Base-by-base conservation (phyloP, 202 grass and related monocot species). In the Saccharum hybrid region DNA sequence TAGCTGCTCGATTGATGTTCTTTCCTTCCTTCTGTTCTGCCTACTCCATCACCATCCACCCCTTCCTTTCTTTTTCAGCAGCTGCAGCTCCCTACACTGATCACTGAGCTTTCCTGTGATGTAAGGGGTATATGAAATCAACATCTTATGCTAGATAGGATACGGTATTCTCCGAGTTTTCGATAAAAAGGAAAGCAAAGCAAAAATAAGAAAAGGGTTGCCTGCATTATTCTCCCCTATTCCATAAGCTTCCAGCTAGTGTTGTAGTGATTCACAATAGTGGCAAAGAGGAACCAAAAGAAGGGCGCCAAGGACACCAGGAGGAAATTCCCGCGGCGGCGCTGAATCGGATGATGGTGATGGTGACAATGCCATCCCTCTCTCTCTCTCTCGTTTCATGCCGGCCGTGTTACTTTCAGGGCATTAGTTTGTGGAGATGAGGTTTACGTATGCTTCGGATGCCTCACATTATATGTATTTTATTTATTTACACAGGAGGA, bases 201-300 rank as follows among this genome's bases (percentile, higher is more conserved):
- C 10, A 19, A 42, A 84, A 54, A 68, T 19, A 7, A 66, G 0
- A n/a, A n/a, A 21, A 3, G 16, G 40, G 22, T 3, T 30, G 77
- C 66, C 57, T 48, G 73, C 59, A 78, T 90, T 86, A 78, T 90
- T 86, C 66, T 61, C 68, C 46, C 87, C 41, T 76, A 14, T 73
- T 82, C 78, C 28, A 22, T 74, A 67, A 45, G 33, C 52, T 79
- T 79, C 80, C 34, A 86, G 80, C 70, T 71, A 83, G 48, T 68
- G 80, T 31, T 62, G 12, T 41, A 30, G 6, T 30, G 80, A 43
- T 74, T 74, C 40, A 83, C 74, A 90, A 70, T 42, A 75, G 69
- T 74, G 31, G 62, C 68, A 75, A 86, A 75, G 54, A 56, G 80
- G 52, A n/a, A 10, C 11, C 4, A 14, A 90, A 86, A 80, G 69